Evolutionary conservation across 1,284 basidiomycete genomes (phyloP).

Genomic region (Naganishia sp.): DNA sequence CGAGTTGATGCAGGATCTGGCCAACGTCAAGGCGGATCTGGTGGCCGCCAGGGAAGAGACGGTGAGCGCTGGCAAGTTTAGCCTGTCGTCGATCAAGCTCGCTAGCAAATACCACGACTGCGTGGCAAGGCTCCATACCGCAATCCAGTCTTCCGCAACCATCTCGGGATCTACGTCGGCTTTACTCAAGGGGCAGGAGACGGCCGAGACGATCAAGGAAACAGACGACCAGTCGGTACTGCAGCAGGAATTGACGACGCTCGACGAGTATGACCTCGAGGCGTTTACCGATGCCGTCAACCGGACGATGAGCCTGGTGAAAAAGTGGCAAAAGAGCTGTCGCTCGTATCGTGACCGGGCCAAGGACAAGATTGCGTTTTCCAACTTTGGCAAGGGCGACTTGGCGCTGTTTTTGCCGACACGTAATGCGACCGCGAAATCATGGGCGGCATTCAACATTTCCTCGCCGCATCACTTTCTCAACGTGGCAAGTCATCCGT

Average conservation of each 20-base stretch:
- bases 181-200: background rate
- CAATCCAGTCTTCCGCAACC: slow-evolving; percentile 49
- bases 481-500: slow-evolving; percentile 66
- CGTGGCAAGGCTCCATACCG: slow-evolving; percentile 43
- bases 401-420: slow-evolving; percentile 91
- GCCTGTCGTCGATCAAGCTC: slow-evolving; percentile 47
- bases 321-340: slow-evolving; percentile 95
- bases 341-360: slow-evolving; percentile 88
- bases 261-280: slow-evolving; percentile 72
- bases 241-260: slow-evolving; percentile 41
- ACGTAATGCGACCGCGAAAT: slow-evolving; percentile 83
- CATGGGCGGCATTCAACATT: slow-evolving; percentile 97
- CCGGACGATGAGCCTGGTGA: slow-evolving; percentile 78
- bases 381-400: slow-evolving; percentile 89
- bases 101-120: slow-evolving; percentile 49
- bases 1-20: slow-evolving; percentile 44
- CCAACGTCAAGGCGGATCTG: slow-evolving; percentile 47
- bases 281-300: slow-evolving; percentile 76
- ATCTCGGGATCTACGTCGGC: slow-evolving; percentile 46
- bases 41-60: slow-evolving; percentile 41
- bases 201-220: background rate
- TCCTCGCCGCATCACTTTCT: slow-evolving; percentile 97
- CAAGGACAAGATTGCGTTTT: slow-evolving; percentile 89
- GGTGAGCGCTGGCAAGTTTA: slow-evolving; percentile 42
- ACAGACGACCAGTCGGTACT: slow-evolving; percentile 27